Base-by-base conservation (phyloP, 495 filamentous ascomycete genomes). In the Trichoderma gamsii region DNA sequence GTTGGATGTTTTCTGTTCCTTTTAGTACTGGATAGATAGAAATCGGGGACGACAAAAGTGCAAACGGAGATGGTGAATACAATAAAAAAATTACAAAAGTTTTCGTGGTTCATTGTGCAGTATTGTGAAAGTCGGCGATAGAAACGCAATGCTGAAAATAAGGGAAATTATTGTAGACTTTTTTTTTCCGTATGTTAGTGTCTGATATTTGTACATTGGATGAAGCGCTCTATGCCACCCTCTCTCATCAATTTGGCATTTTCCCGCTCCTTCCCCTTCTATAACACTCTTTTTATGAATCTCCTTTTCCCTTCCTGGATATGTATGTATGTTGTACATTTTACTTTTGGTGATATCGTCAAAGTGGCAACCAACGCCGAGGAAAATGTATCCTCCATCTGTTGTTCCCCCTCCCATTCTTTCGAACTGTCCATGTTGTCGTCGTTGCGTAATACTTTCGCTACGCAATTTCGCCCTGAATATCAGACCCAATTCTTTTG, bases 11-110 rank as follows among this genome's bases (percentile, higher is more conserved):
- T 61, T 2, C 4, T 61, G 56, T 29, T 38, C 35, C 35, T 61
- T 61, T 11, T 61, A 61, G 56, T 61, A 61, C 25, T 32, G 56
- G 56, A 61, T 61, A 61, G 56, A 61, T 25, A 29, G 56, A 61
- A 21, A 56, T 7, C 15, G 51, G n/a, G 49, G 35, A 38, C 35
- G 35, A 61, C 13, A 25, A 61, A 23, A 18, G 56, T 61, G 56
- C 56, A 32, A 61, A 61, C 56, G 29, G 56, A 61, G 56, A 61
- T 61, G 56, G 9, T 61, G 56, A 61, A 38, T 38, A 3, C 4
- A 38, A 38, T 9, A 38, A 38, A 38, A 38, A 38, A 38, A 38
- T 38, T 61, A 25, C 3, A 61, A 11, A 59, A 21, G n/a, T 61
- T 61, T 25, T 21, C n/a, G 18, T 52, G 8, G 49, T 18, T 18